Evolutionary conservation across 2,329 filamentous ascomycete genomes (phyloP).

Genomic region (Verticillium nubilum): DNA sequence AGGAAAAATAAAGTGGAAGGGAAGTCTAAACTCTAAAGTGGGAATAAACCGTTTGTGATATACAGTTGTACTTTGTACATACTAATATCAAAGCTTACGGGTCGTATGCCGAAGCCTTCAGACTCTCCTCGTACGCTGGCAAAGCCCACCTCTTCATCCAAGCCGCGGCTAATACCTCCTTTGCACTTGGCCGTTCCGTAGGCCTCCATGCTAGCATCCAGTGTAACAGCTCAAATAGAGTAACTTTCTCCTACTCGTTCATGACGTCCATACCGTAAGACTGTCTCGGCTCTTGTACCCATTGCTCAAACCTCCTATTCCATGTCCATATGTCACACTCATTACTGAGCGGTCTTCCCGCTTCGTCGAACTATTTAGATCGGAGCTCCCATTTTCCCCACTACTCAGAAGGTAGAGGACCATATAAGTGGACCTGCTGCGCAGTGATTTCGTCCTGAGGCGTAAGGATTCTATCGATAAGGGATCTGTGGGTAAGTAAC

Average conservation of each 20-base stretch:
- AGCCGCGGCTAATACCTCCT: constrained; percentile 5
- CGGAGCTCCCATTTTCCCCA: constrained; percentile 19
- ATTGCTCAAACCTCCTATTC: constrained; percentile 12
- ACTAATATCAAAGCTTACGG: too few species aligned
- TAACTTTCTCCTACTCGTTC: constrained; percentile 7
- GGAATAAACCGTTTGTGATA: too few species aligned
- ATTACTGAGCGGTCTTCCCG: constrained; percentile 7
- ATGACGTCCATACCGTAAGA: constrained; percentile 6
- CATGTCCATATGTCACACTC: constrained; percentile 11
- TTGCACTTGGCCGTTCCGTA: constrained; percentile 6
- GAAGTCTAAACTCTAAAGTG: too few species aligned
- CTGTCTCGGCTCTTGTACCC: constrained; percentile 11
- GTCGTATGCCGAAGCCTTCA: neutral
- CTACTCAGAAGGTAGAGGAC: constrained; percentile 21
- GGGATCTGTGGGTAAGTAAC: constrained; percentile 19
- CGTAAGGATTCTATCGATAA: constrained; percentile 21
- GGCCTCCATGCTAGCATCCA: constrained; percentile 15
- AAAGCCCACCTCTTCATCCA: constrained; percentile 14
- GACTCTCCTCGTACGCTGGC: constrained; percentile 9
- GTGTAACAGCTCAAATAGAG: constrained; percentile 15
- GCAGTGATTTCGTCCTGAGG: constrained; percentile 21
- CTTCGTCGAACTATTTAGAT: constrained; percentile 7
- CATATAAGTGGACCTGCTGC: constrained; percentile 23
- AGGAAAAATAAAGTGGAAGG: too few species aligned
- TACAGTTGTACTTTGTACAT: too few species aligned